Evolutionary conservation across 2,329 filamentous ascomycete genomes (phyloP).

Genomic region (Diaporthe helianthi): DNA sequence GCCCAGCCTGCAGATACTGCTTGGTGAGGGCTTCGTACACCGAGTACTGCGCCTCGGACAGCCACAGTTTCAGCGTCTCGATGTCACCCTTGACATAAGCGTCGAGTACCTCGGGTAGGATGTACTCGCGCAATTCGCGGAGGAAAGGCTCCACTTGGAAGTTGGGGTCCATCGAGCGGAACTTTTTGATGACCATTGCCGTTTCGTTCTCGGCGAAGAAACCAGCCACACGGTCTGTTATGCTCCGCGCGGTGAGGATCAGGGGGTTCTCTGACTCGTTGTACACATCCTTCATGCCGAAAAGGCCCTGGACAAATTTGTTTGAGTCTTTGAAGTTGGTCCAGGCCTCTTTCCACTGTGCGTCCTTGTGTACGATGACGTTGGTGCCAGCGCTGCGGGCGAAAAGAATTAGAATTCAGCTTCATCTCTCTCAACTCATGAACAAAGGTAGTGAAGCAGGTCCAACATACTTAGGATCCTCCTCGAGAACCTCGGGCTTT

Average conservation of each 20-base stretch:
- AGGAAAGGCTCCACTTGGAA: conserved; percentile 97
- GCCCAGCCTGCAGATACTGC: conserved; percentile 91
- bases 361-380: conserved; percentile 94
- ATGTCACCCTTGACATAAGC: conserved; percentile 97
- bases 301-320: conserved; percentile 86
- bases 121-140: conserved; percentile 95
- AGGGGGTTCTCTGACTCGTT: conserved; percentile 97
- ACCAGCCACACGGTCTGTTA: conserved; percentile 89
- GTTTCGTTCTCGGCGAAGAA: conserved; percentile 99
- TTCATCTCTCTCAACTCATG: conserved; percentile 5
- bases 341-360: conserved; percentile 99
- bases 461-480: conserved; percentile 82
- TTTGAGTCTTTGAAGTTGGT: conserved; percentile 90
- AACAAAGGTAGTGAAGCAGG: conserved; percentile 33
- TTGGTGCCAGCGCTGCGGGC: conserved; percentile 83
- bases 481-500: conserved; percentile 69
- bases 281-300: conserved; percentile 85
- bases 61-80: conserved; percentile 90
- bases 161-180: conserved; percentile 91
- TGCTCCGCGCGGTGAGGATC: conserved; percentile 89
- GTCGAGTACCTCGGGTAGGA: conserved; percentile 94
- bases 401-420: conserved; percentile 41
- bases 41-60: conserved; percentile 93
- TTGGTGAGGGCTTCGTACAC: conserved; percentile 97
- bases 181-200: conserved; percentile 96